Evolutionary conservation across 1,284 basidiomycete species (phyloP), one percentile per base, ranked within the genome.

Genomic region (Puccinia triticina): DNA sequence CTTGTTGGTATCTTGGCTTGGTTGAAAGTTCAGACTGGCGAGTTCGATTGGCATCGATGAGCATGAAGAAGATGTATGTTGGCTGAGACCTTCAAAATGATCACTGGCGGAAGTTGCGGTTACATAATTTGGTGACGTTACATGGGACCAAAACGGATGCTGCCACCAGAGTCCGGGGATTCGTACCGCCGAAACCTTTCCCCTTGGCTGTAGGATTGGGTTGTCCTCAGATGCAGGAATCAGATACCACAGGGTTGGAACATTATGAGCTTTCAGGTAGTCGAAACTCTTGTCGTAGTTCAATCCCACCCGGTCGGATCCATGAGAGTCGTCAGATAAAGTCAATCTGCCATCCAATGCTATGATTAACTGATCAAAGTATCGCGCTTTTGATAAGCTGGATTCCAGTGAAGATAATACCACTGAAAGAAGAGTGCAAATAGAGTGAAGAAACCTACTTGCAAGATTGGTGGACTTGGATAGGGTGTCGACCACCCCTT

Each of bases 291-390:
- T 89, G 77, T 88, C 84, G 85, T 97, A 99, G 87, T 98, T 95
- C 77, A 95, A 88, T 0, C 94, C 96, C 64, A 99, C 95, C 23
- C 92, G 91, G 55, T 91, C 90, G 0, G 94, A 92, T 0, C 95
- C 95, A 86, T 99, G 96, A 82, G 95, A 96, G 87, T 99, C 96
- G 87, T 99, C 96, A 1, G 96, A 98, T 26, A 98, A 89, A 29
- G 93, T 91, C 83, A 98, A 90, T 32, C 91, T 90, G 0, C 96
- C 96, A 8, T 90, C 90, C 53, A 89, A 86, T 26, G 89, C 85
- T 18, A 91, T 85, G 83, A 98, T 93, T 23, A 93, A 86, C 93
- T 96, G 84, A 55, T 37, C 32, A 83, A 46, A 16, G 32, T 77
- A 14, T 10, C 29, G 73, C 1, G 21, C 18, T 61, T 43, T 53